Base-by-base conservation (phyloP, 2,329 filamentous ascomycete genomes). In the Rugonectria rugulosa region DNA sequence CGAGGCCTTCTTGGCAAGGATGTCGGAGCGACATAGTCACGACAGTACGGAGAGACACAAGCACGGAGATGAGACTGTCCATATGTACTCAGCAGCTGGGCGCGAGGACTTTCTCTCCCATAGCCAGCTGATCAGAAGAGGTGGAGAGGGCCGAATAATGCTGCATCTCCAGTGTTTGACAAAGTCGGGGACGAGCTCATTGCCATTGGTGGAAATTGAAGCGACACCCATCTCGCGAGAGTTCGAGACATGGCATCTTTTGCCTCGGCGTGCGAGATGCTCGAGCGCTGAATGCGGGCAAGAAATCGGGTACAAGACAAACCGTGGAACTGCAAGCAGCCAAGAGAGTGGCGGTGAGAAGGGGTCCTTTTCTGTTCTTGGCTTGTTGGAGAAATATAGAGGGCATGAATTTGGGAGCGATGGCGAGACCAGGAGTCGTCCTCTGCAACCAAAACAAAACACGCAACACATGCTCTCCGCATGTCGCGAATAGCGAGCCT, bases 331-430 rank as follows among this genome's bases (percentile, higher is more conserved):
- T 24, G 20, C 15, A 27, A 31, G 52, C 24, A n/a, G 27, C 21
- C 38, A 24, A 41, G 37, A 24, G 11, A 50, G 20, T 50, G 37
- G 37, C 46, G 26, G 32, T 47, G 44, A 31, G 43, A 24, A 19
- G 17, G 19, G 9, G 9, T 31, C 36, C 15, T 9, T 31, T n/a
- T 45, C 6, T 23, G 3, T 12, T 27, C 20, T n/a, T 36, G 14
- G 26, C 14, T 19, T 42, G 32, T 38, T 32, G 20, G 17, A 17
- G 24, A 11, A 23, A 34, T 34, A 12, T 26, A 23, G 6, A 32
- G 32, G 49, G 52, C 52, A 55, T 55, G 52, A 55, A 55, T 32
- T 15, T 27, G 37, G 20, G 24, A 44, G 32, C 31, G 37, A 45
- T 45, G 45, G 52, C 52, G 50, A 53, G 37, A 53, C 50, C 10